phyloP scores from a whole-genome alignment of 2,329 filamentous ascomycete species.

The Aspergillus uvarum region DNA sequence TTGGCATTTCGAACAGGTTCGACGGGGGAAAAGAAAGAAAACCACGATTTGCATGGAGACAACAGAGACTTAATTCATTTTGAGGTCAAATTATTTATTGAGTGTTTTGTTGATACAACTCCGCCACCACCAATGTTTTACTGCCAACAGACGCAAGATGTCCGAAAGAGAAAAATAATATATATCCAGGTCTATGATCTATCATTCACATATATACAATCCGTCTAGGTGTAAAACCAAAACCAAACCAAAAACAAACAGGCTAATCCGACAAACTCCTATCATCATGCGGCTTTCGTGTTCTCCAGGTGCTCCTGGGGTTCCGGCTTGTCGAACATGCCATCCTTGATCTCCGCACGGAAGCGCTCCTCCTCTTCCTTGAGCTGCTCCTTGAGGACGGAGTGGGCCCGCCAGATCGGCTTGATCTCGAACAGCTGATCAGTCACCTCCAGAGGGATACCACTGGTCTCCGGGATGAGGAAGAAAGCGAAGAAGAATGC shows the following conservation, averaged over 20 bases:
- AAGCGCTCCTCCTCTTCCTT: conserved; percentile 38
- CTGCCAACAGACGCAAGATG: neutral
- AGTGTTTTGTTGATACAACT: neutral
- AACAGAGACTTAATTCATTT: too few species aligned
- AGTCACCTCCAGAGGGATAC: conserved; percentile 64
- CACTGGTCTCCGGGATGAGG: conserved; percentile 66
- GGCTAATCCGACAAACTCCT: neutral
- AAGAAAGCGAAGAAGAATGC: conserved; percentile 62
- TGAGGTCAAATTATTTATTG: too few species aligned
- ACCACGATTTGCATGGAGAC: too few species aligned
- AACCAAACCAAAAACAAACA: neutral
- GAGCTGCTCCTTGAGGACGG: conserved; percentile 28
- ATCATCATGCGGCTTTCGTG: neutral
- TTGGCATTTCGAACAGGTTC: neutral
- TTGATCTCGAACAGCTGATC: conserved; percentile 58
- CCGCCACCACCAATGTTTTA: neutral
- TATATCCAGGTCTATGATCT: conserved; percentile 3
- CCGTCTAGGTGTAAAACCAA: neutral
- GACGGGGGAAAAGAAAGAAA: neutral
- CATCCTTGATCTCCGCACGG: conserved; percentile 31
- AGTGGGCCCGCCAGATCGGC: conserved; percentile 38
- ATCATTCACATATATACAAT: neutral
- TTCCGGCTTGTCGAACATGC: conserved; percentile 17
- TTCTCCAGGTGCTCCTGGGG: conserved; percentile 47
- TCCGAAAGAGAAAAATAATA: neutral